These are phyloP conservation scores for Jatropha multifida DNA, from an alignment of 441 rosid genomes.

Conservation along the genomic window DNA sequence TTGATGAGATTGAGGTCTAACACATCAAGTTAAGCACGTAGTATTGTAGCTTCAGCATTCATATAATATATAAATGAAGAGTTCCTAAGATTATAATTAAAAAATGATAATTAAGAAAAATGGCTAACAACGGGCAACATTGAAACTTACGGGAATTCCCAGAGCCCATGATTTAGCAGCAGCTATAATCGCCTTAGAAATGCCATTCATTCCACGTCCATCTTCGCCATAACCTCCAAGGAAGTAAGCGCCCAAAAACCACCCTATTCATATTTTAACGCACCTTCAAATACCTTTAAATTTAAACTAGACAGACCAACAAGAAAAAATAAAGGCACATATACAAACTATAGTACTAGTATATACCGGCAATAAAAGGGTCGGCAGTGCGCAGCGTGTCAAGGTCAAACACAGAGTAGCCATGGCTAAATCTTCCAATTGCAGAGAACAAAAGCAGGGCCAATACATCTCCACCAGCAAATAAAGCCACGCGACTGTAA, in stretches of 20 bases:
- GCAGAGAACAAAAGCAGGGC: slow-evolving; percentile 78
- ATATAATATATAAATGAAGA: neutral
- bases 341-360: neutral
- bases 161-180: slow-evolving; percentile 80
- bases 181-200: slow-evolving; percentile 65
- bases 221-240: slow-evolving; percentile 85
- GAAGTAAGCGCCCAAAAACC: slow-evolving; percentile 94
- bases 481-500: slow-evolving; percentile 67
- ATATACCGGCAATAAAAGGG: slow-evolving; percentile 82
- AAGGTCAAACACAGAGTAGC: slow-evolving; percentile 55
- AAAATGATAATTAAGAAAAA: neutral
- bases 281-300: slow-evolving; percentile 3
- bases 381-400: slow-evolving; percentile 86
- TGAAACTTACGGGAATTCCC: slow-evolving; percentile 71
- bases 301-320: neutral
- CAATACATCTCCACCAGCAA: slow-evolving; percentile 89
- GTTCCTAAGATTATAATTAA: neutral
- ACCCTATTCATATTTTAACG: slow-evolving; percentile 46
- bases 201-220: slow-evolving; percentile 82
- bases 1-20: neutral
- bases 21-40: neutral
- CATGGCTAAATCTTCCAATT: slow-evolving; percentile 89
- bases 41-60: neutral
- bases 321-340: neutral
- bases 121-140: neutral